Conservation (phyloP, 1,139 yeast genomes). For the Geotrichum citri-aurantii region DNA sequence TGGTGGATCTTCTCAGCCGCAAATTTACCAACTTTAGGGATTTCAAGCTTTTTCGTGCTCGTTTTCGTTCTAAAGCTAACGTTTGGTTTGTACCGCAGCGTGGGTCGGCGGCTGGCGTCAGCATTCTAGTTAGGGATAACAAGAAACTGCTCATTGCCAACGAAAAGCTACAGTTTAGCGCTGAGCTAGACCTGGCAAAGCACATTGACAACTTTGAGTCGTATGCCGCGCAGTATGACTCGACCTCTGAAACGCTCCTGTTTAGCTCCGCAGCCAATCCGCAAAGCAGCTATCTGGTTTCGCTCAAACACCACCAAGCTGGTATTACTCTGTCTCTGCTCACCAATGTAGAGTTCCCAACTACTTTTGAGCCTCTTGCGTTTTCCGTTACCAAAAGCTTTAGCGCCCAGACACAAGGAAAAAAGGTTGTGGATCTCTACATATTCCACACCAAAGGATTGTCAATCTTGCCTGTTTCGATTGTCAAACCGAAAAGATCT, state of each 20-base stretch:
- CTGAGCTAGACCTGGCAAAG: not conserved
- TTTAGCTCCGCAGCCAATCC: conserved; percentile 3
- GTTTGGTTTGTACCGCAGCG: conserved; percentile 7
- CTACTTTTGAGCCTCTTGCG: conserved; percentile 8
- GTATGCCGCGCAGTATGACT: conserved; percentile 5
- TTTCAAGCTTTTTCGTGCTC: not conserved
- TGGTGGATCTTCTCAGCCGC: conserved; percentile 4
- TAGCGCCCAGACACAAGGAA: not conserved
- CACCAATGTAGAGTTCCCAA: conserved; percentile 10
- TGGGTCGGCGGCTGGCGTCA: not conserved
- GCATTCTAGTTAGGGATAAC: not conserved
- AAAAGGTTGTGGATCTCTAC: conserved; percentile 12
- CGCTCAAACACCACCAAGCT: not conserved
- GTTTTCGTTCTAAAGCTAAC: not conserved
- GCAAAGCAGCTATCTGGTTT: conserved; percentile 5
- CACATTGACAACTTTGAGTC: not conserved
- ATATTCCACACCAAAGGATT: conserved; percentile 16
- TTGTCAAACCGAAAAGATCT: not conserved
- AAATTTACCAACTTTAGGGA: conserved; percentile 1
- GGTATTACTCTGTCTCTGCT: not conserved
- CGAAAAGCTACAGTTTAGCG: not conserved
- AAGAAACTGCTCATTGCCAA: not conserved
- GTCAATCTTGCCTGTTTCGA: conserved; percentile 13
- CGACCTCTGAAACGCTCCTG: conserved; percentile 3
- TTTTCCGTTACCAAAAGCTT: conserved; percentile 10